Evolutionary conservation across 225 moss, liverwort and hornwort species (phyloP).

Genomic region (Lunularia cruciata): DNA sequence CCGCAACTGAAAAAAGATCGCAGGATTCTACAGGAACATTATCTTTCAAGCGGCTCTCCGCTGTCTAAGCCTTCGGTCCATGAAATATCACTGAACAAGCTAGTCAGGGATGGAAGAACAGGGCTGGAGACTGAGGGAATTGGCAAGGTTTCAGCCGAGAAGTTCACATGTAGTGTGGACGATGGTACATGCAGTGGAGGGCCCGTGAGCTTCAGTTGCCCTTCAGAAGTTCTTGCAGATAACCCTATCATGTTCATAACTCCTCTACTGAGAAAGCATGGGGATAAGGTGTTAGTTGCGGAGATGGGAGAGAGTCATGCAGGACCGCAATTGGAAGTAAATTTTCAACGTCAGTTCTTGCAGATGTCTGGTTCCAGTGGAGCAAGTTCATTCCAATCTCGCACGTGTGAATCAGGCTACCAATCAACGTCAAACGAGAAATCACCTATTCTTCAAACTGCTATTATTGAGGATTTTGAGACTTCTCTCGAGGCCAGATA

Average conservation of each 20-base stretch:
- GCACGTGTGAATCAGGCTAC: background rate
- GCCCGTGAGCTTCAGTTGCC: too few relatives aligned
- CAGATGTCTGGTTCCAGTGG: too few relatives aligned
- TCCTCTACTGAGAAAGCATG: background rate
- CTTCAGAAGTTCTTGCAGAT: background rate
- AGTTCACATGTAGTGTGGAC: background rate
- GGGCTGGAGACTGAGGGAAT: background rate
- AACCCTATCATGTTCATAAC: slow-evolving; percentile 10
- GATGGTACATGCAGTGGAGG: too few relatives aligned
- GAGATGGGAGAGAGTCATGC: background rate
- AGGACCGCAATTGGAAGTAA: background rate
- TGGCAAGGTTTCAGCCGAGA: background rate
- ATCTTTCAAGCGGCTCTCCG: background rate
- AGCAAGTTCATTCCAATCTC: background rate
- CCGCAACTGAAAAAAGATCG: background rate
- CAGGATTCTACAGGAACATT: background rate
- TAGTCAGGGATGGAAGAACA: background rate
- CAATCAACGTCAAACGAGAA: background rate
- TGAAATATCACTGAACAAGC: background rate
- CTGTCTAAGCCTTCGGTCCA: background rate
- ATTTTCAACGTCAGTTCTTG: background rate
- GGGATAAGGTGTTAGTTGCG: background rate
- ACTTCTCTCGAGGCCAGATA: background rate
- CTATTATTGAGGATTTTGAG: background rate
- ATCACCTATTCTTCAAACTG: background rate